Base-by-base conservation (phyloP, 805 yeast genomes). In the Candida palmyrensis region DNA sequence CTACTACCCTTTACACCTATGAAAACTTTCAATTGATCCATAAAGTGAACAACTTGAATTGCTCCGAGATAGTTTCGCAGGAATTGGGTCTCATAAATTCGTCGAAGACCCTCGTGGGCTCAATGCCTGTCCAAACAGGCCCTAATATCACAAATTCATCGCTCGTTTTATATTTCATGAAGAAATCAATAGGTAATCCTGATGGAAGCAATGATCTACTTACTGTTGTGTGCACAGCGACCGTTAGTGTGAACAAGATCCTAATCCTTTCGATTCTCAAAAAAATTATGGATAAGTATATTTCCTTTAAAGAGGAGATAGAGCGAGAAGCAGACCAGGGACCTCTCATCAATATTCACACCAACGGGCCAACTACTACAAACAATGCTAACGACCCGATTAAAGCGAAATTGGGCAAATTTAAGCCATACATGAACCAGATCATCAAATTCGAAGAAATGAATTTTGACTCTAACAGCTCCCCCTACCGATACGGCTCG, bases 1-100 rank as follows among this genome's bases (percentile, higher is more conserved):
- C 82, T 12, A 73, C 81, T 5, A 75, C 82, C 0, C 57, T 77
- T 10, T 78, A 72, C 49, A 71, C 82, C 9, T 66, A 74, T 41
- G 82, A 77, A 43, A 74, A 74, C 46, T 51, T 55, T 28, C 59
- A 57, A 16, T 50, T 77, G 24, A 57, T 63, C 1, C 61, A 65
- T 19, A 47, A 56, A n/a, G 40, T 65, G 17, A 55, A 66, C 26
- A 66, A 62, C 32, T 53, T 75, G 30, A 75, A 74, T 42, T 68
- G 79, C 36, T 61, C 73, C 1, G 83, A 77, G 43, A 52, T 69
- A 1, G 59, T 77, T 3, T 66, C 78, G 11, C 71, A 68, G 41
- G 80, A 76, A 33, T 51, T 76, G 38, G 77, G 79, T 4, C 49
- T 61, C 11, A 73, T 78, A 32, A 75, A 77, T 47, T 56, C 77